Conservation (phyloP, 495 filamentous ascomycete genomes). For the Lentithecium fluviatile region DNA sequence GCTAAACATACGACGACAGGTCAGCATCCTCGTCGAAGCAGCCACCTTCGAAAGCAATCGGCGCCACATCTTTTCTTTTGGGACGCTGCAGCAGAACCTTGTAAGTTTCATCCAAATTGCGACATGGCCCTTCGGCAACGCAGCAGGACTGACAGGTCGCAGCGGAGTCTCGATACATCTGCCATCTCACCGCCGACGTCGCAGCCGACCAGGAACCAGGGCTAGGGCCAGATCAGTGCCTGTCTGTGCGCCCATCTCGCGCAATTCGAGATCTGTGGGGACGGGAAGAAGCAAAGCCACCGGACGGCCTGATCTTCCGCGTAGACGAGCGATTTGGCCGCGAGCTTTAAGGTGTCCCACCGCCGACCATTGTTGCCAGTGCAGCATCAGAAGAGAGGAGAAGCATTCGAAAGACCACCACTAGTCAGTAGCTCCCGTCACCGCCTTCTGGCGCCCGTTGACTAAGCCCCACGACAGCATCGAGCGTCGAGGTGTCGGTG, state of each 20-base stretch:
- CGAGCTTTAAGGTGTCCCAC: conserved; percentile 9
- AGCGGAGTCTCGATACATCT: conserved; percentile 2
- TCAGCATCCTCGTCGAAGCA: conserved; percentile 23
- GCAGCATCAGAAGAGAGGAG: background rate
- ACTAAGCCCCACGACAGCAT: background rate
- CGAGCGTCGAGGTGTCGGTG: conserved; percentile 12
- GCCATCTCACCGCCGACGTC: conserved; percentile 20
- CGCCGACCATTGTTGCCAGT: background rate
- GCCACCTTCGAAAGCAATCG: conserved; percentile 15
- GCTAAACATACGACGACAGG: conserved; percentile 28
- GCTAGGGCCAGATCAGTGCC: conserved; percentile 13
- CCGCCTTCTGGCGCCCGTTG: background rate
- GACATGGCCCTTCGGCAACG: conserved; percentile 22
- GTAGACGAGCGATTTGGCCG: conserved; percentile 10
- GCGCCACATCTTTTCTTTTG: conserved; percentile 31
- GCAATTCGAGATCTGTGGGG: conserved; percentile 35
- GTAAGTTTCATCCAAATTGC: conserved; percentile 34
- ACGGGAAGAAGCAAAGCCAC: conserved; percentile 34
- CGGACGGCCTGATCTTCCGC: conserved; percentile 8
- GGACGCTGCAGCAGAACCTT: conserved; percentile 29
- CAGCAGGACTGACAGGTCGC: conserved; percentile 30
- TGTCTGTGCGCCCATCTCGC: conserved; percentile 25
- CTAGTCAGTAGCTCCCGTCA: background rate
- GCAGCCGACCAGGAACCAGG: conserved; percentile 25
- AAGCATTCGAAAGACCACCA: background rate